phyloP scores from a whole-genome alignment of 768 basidiomycete genomes.

The Saitozyma sp. region DNA sequence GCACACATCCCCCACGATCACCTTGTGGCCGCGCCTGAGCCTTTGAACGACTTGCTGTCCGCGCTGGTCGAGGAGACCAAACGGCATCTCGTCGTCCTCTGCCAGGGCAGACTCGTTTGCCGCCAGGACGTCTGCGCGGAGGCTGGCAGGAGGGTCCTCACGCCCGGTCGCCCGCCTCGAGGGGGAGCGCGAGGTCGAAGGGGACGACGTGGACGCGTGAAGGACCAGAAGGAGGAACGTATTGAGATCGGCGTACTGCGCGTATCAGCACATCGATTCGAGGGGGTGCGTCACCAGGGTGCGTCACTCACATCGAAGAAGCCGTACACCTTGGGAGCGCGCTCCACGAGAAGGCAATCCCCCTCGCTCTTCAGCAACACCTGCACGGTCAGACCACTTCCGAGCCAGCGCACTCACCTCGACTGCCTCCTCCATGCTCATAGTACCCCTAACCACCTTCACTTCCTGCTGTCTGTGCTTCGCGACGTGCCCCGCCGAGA shows the following conservation, averaged over 20 bases:
- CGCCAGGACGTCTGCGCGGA: not conserved
- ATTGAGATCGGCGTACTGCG: constrained; percentile 39
- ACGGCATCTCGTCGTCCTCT: constrained; percentile 1
- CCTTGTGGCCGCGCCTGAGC: constrained; percentile 18
- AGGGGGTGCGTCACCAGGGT: not conserved
- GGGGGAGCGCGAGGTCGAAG: constrained; percentile 1
- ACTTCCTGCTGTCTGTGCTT: not conserved
- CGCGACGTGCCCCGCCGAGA: constrained; percentile 12
- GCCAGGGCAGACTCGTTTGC: not conserved
- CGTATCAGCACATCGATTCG: constrained; percentile 5
- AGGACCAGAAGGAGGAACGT: constrained; percentile 39
- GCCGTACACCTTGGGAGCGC: constrained; percentile 4
- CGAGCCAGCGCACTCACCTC: constrained; percentile 21
- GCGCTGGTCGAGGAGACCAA: constrained; percentile 7
- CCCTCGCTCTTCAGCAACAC: constrained; percentile 21
- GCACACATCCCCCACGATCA: constrained; percentile 23
- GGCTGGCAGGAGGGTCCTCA: not conserved
- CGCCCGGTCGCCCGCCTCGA: constrained; percentile 1
- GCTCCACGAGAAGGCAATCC: constrained; percentile 24
- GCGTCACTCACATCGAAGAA: constrained; percentile 34
- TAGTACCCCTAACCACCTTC: constrained; percentile 15
- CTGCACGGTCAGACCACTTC: constrained; percentile 9
- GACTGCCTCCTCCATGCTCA: constrained; percentile 33
- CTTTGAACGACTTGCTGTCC: constrained; percentile 2
- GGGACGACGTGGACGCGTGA: constrained; percentile 19